Evolutionary conservation across 192 early-diverging fungal species (phyloP), one percentile per base, ranked within the genome.

Genomic region (Coemansia sp.): DNA sequence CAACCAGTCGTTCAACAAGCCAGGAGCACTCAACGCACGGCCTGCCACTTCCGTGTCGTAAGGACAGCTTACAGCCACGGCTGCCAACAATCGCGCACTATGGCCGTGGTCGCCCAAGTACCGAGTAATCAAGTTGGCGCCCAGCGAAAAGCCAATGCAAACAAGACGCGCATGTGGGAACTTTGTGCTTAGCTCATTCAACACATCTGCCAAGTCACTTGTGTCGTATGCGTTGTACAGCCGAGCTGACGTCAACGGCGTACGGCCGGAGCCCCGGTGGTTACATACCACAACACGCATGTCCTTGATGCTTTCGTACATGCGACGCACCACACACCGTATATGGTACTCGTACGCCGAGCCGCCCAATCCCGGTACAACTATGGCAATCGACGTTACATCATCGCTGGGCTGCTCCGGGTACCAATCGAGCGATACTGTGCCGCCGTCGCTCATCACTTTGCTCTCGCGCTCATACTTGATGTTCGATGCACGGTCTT

Each of bases 261-360:
- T 73, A 24, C 76, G 70, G 2, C 63, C 70, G 1, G 64, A 69
- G 10, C 76, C 76, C 0, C 76, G 70, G 61, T 79, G 71, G 64
- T 79, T 79, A 57, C 68, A 58, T 2, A 73, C 92, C 0, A 91
- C 92, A 10, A 84, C 83, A 10, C 81, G 77, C 87, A 92, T 23
- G 85, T 81, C n/a, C 76, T 62, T 6, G 73, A 73, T 3, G 68
- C 58, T 46, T 54, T 56, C n/a, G 0, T 65, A 83, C 61, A 91
- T 74, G 12, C 63, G 57, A 58, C 87, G 82, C 24, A 90, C 82
- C 54, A 95, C 42, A 18, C 87, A 82, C 12, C 88, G 86, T 15
- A 98, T 84, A 60, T 95, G 95, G n/a, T 86, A 87, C 71, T 96
- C 93, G 70, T 92, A 87, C 5, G 88, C 89, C 31, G 92, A 92